These are phyloP conservation scores for Linum usitatissimum DNA, from an alignment of 345 rosid species.

Conservation along the genomic window DNA sequence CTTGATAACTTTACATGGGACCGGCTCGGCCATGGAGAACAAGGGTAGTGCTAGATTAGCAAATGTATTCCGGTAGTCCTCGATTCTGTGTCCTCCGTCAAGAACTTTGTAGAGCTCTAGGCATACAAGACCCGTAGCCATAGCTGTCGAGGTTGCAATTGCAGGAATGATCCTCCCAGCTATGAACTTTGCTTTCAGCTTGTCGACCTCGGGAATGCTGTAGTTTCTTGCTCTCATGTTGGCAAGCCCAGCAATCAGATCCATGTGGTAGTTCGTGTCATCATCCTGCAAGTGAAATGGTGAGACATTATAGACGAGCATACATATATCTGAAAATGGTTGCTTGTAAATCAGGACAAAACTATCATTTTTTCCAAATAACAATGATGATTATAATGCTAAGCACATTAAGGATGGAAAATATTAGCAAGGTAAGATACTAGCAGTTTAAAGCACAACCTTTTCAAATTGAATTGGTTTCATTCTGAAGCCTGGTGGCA, in stretches of 20 bases:
- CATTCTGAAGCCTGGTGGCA: constrained; percentile 49
- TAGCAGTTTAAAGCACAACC: not conserved
- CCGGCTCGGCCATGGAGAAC: constrained; percentile 96
- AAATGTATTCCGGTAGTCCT: constrained; percentile 92
- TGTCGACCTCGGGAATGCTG: constrained; percentile 90
- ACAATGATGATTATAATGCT: no score
- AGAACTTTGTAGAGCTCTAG: constrained; percentile 95
- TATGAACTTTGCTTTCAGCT: constrained; percentile 93
- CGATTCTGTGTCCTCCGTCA: constrained; percentile 60
- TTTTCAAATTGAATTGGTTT: constrained; percentile 64
- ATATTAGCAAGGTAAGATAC: not conserved
- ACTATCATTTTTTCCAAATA: no score
- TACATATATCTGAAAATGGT: not conserved
- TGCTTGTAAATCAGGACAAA: no score
- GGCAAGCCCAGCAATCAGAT: constrained; percentile 89
- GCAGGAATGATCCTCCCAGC: constrained; percentile 99
- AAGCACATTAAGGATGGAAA: no score
- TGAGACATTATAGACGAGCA: not conserved
- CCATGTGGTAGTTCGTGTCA: constrained; percentile 98
- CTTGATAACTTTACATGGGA: constrained; percentile 73
- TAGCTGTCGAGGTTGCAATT: constrained; percentile 90
- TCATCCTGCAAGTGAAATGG: constrained; percentile 53
- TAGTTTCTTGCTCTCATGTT: constrained; percentile 99
- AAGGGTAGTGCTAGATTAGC: constrained; percentile 89
- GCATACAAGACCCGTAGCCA: constrained; percentile 97